Evolutionary conservation across 257 asterid species (phyloP), one percentile per base, ranked within the genome.

Genomic region (Paulownia fortunei): DNA sequence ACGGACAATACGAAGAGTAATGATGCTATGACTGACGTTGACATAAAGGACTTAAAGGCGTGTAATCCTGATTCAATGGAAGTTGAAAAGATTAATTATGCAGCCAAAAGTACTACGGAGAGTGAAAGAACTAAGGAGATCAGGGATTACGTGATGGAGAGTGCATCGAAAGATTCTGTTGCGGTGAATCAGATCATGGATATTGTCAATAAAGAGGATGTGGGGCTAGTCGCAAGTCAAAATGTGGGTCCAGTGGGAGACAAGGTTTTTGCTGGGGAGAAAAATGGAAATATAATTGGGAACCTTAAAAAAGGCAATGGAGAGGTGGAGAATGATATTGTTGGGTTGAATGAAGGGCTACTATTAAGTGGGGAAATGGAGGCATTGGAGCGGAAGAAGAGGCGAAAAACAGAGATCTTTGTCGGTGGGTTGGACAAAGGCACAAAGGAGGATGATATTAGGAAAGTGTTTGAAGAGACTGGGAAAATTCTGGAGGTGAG

Each of bases 341-440:
- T 47, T 59, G 67, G 73, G 11, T 73, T 73, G 67, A 76, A 72
- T 67, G 82, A 67, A 27, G 79, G 77, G 70, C 56, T 60, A 36
- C 41, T 79, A 36, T 46, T 71, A 71, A 87, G 88, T 80, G 85
- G 84, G 61, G 92, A 86, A 77, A 42, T 44, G 76, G 79, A 65
- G 78, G 76, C 80, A 21, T 10, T 86, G 73, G 87, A 82, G 84
- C 81, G 89, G 58, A 81, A 60, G 69, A 79, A 81, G 85, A 81
- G 86, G 82, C 82, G 88, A 55, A 81, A 72, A 68, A 87, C 83
- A 8, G 87, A 87, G 81, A 72, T 87, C 62, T 89, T 87, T 77
- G 75, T 89, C 34, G 90, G 92, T 61, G 92, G 92, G 61, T 82
- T 89, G 82, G 87, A 82, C 70, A 86, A 84, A 80, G 84, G 79